A percentile compares a stretch with the other conserved stretches of the same genome.
phyloP scores from a whole-genome alignment of 352 stramenopile species.

The Pythium utonaiense region DNA sequence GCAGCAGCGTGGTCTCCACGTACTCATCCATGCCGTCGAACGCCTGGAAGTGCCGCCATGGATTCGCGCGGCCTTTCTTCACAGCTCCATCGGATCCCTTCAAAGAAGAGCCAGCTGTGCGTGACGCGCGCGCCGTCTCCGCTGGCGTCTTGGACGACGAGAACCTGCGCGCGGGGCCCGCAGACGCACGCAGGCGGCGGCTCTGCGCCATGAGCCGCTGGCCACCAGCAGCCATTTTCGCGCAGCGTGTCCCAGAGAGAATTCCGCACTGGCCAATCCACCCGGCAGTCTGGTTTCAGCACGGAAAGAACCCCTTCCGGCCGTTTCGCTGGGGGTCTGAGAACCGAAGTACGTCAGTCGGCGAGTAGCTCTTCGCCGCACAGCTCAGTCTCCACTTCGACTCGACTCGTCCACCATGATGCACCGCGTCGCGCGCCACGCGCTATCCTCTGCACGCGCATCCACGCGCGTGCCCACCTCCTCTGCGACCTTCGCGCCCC shows the following conservation, averaged over 20 bases:
- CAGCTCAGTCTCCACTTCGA: background rate
- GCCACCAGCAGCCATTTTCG: background rate
- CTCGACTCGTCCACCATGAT: slow-evolving; percentile 9
- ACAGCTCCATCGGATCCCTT: background rate
- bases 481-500: no score
- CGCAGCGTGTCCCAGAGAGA: no score
- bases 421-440: slow-evolving; percentile 11
- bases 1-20: slow-evolving; percentile 59
- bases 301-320: background rate
- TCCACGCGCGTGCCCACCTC: background rate
- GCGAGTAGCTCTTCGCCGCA: background rate
- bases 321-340: background rate
- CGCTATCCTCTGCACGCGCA: background rate
- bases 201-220: background rate
- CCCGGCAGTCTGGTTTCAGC: background rate
- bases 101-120: background rate
- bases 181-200: background rate
- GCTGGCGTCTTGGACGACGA: background rate
- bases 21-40: slow-evolving; percentile 72
- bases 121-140: background rate
- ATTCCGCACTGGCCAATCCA: no score
- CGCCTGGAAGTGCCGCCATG: slow-evolving; percentile 55
- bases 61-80: slow-evolving; percentile 12
- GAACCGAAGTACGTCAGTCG: background rate
- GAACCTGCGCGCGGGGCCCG: background rate